Conservation (phyloP, 345 rosid genomes). For the Euphorbia pulcherrima region DNA sequence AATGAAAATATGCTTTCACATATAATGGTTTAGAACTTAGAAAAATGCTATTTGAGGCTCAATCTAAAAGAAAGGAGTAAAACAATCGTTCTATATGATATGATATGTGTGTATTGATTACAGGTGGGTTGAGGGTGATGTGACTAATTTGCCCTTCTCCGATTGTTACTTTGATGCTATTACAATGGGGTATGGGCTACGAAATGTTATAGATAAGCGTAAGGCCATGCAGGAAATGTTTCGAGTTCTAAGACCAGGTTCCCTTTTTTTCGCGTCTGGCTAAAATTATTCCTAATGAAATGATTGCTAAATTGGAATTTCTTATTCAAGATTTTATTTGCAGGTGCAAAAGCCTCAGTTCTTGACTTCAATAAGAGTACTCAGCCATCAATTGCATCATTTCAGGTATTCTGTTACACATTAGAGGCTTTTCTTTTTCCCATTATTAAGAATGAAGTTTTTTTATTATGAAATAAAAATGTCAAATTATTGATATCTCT, state of each 20-base stretch:
- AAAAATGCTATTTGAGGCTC: neutral
- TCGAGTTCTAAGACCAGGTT: constrained; percentile 79
- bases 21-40: neutral
- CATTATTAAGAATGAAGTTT: neutral
- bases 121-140: constrained; percentile 87
- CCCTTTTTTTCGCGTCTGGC: constrained; percentile 1
- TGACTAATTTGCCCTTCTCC: constrained; percentile 64
- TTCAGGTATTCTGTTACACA: constrained; percentile 53
- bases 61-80: neutral
- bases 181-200: constrained; percentile 82
- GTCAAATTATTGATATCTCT: neutral
- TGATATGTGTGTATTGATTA: neutral
- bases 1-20: neutral
- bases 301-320: constrained; percentile 3
- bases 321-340: constrained; percentile 13
- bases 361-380: constrained; percentile 81
- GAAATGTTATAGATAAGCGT: constrained; percentile 62
- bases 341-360: constrained; percentile 67
- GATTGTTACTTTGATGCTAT: constrained; percentile 70
- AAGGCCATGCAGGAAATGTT: constrained; percentile 62
- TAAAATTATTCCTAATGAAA: neutral
- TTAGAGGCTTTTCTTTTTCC: neutral
- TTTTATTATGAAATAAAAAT: neutral
- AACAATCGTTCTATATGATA: neutral
- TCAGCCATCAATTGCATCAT: constrained; percentile 36